phyloP scores from a whole-genome alignment of 1,284 basidiomycete species.

The Sanghuangporus baumii region DNA sequence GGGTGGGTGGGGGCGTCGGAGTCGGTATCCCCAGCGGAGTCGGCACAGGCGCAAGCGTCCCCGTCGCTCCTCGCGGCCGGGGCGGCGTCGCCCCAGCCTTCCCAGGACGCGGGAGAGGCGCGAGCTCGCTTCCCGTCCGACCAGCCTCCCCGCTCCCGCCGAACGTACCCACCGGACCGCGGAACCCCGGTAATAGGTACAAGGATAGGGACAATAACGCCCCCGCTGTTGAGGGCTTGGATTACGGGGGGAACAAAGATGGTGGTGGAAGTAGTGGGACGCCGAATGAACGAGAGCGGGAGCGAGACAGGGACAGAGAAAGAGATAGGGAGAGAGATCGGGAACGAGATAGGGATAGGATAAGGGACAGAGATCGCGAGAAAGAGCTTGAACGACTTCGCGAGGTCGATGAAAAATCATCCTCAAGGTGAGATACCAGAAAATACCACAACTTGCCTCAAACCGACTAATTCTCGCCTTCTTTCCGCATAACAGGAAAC shows the following conservation, averaged over 20 bases:
- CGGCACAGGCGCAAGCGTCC: slow-evolving; percentile 25
- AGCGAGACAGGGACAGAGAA: neutral
- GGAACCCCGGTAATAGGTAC: slow-evolving; percentile 56
- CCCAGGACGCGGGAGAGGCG: slow-evolving; percentile 16
- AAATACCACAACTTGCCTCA: neutral
- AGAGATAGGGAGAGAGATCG: slow-evolving; percentile 4
- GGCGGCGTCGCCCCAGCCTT: slow-evolving; percentile 28
- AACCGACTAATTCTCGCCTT: neutral
- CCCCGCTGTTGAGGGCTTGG: slow-evolving; percentile 75
- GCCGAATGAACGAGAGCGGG: slow-evolving; percentile 1
- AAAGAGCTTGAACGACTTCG: neutral
- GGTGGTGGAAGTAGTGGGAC: slow-evolving; percentile 6
- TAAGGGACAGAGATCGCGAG: neutral
- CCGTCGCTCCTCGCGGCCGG: slow-evolving; percentile 27
- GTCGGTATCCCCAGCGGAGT: slow-evolving; percentile 28
- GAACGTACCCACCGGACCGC: slow-evolving; percentile 76
- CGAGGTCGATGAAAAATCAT: neutral
- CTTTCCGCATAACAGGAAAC: slow-evolving; percentile 10
- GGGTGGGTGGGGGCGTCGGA: slow-evolving; percentile 24
- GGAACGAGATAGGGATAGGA: neutral
- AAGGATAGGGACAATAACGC: slow-evolving; percentile 84
- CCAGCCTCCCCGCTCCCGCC: slow-evolving; percentile 77
- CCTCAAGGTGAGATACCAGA: neutral
- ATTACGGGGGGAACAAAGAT: slow-evolving; percentile 46
- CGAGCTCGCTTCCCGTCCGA: slow-evolving; percentile 43